Evolutionary conservation across 805 yeast species (phyloP).

Genomic region (Aciculoconidium aculeatum): DNA sequence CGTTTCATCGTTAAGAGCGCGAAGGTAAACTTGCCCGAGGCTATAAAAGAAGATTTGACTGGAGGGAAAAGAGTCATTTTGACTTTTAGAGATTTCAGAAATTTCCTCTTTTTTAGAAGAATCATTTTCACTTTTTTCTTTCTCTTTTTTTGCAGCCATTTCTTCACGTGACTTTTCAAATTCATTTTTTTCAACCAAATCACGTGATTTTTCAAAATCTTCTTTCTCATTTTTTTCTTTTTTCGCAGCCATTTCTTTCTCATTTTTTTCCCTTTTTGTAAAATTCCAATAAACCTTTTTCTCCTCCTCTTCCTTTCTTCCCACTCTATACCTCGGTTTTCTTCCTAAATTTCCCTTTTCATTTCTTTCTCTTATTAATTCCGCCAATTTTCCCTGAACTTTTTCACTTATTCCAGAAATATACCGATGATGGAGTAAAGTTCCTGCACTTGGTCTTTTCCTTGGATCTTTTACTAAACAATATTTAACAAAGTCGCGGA

Average conservation of each 20-base stretch:
- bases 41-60: conserved; percentile 41
- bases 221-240: too few species aligned
- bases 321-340: conserved; percentile 5
- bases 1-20: conserved; percentile 51
- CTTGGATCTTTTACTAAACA: conserved; percentile 67
- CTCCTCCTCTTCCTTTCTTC: not conserved
- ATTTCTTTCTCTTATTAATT: conserved; percentile 38
- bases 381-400: conserved; percentile 22
- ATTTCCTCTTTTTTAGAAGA: not conserved
- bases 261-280: too few species aligned
- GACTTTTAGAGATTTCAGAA: not conserved
- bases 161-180: too few species aligned
- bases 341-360: conserved; percentile 1
- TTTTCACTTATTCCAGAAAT: too few species aligned
- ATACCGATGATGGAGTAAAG: conserved; percentile 51
- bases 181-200: too few species aligned
- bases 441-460: conserved; percentile 55
- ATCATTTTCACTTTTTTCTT: too few species aligned
- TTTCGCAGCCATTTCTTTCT: too few species aligned
- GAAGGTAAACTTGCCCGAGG: conserved; percentile 39
- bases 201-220: too few species aligned
- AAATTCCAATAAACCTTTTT: conserved; percentile 13
- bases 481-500: conserved; percentile 58
- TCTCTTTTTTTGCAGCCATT: too few species aligned
- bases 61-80: too few species aligned